These are phyloP conservation scores for Fusarium sp. DNA, from an alignment of 2,329 filamentous ascomycete genomes.

Conservation along the genomic window DNA sequence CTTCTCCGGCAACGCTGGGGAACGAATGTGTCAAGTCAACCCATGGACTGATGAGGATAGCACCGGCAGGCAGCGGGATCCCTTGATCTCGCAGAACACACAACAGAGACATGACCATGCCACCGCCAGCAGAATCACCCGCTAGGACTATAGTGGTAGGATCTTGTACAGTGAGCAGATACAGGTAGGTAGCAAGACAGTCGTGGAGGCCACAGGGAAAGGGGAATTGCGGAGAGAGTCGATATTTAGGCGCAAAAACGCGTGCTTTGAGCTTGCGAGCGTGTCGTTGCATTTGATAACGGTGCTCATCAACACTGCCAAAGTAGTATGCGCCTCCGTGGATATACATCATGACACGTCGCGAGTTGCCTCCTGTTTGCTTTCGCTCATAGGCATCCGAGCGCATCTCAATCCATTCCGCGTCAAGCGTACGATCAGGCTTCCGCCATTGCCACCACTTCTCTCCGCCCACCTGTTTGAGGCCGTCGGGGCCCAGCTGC, in stretches of 20 bases:
- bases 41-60: slow-evolving; percentile 93
- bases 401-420: slow-evolving; percentile 98
- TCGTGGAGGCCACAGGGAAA: slow-evolving; percentile 95
- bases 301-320: slow-evolving; percentile 93
- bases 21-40: slow-evolving; percentile 96
- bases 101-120: slow-evolving; percentile 86
- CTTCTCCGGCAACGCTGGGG: slow-evolving; percentile 83
- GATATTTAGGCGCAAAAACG: slow-evolving; percentile 88
- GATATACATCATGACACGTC: slow-evolving; percentile 90
- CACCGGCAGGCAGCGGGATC: slow-evolving; percentile 87
- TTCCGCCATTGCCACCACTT: slow-evolving; percentile 93
- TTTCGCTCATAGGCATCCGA: slow-evolving; percentile 78
- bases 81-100: slow-evolving; percentile 85
- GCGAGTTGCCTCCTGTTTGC: slow-evolving; percentile 69
- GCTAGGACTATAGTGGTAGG: slow-evolving; percentile 87
- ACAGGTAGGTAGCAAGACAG: slow-evolving; percentile 88
- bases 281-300: slow-evolving; percentile 98
- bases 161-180: slow-evolving; percentile 81
- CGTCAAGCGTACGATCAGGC: slow-evolving; percentile 74
- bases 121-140: slow-evolving; percentile 93
- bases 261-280: slow-evolving; percentile 92
- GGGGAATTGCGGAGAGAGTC: slow-evolving; percentile 91
- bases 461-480: slow-evolving; percentile 81
- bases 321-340: slow-evolving; percentile 97
- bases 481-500: slow-evolving; percentile 83